A percentile compares a stretch with the other conserved stretches of the same genome.
Evolutionary conservation across 495 filamentous ascomycete genomes (phyloP).

Genomic region (Penicillium canariense): DNA sequence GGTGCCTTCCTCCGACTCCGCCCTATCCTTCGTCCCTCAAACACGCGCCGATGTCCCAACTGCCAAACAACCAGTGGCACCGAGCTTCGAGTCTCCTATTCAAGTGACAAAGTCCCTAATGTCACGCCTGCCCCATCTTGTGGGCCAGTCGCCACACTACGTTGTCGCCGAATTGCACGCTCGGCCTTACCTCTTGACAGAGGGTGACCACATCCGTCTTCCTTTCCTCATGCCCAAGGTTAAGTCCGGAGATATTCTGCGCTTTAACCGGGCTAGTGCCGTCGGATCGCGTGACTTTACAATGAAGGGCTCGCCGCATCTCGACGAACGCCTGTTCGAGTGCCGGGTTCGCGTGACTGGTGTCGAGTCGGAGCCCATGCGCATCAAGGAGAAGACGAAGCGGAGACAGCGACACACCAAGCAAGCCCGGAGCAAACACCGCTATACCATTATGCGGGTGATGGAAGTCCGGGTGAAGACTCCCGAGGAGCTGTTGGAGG

Average conservation of each 20-base stretch:
- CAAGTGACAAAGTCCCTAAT: constrained; percentile 57
- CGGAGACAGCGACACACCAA: constrained; percentile 72
- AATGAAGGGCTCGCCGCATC: constrained; percentile 69
- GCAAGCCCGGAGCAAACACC: constrained; percentile 78
- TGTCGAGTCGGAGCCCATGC: constrained; percentile 82
- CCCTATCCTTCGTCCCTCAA: constrained; percentile 13
- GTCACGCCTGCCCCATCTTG: constrained; percentile 71
- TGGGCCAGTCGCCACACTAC: constrained; percentile 79
- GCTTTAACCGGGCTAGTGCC: constrained; percentile 75
- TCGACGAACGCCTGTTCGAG: constrained; percentile 79
- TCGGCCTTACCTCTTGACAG: constrained; percentile 83
- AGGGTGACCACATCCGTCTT: constrained; percentile 81
- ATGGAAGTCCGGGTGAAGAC: constrained; percentile 72
- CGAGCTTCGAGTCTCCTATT: constrained; percentile 36
- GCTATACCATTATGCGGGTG: constrained; percentile 80
- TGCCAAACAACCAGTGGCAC: constrained; percentile 36
- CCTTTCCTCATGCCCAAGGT: constrained; percentile 93
- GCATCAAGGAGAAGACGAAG: constrained; percentile 92
- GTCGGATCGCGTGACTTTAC: constrained; percentile 90
- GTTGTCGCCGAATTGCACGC: constrained; percentile 83
- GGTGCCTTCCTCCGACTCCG: constrained; percentile 15
- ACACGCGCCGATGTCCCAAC: constrained; percentile 26
- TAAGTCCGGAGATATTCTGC: constrained; percentile 75
- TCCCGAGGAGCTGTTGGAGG: constrained; percentile 54
- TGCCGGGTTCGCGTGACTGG: constrained; percentile 85